Percentiles rank a stretch among this genome's conserved stretches.
Conservation (phyloP, 257 asterid species). For the Mentha longifolia region DNA sequence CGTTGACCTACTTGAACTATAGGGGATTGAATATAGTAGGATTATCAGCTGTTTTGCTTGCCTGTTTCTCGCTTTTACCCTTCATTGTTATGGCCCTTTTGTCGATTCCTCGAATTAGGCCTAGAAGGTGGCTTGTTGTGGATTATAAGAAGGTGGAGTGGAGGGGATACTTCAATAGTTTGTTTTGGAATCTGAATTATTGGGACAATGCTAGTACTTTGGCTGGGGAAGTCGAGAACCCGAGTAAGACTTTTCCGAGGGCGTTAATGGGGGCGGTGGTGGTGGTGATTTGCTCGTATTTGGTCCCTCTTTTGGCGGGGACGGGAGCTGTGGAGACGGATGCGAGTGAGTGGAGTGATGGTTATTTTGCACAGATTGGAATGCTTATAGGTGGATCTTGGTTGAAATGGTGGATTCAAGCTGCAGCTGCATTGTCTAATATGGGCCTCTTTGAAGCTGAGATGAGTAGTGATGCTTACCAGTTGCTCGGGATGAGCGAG, state of each 20-base stretch:
- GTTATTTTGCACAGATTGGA: constrained; percentile 82
- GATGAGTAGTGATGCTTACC: constrained; percentile 90
- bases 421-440: constrained; percentile 87
- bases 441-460: constrained; percentile 93
- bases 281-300: constrained; percentile 67
- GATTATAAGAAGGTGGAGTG: constrained; percentile 59
- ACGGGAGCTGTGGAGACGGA: constrained; percentile 81
- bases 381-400: constrained; percentile 85
- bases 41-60: constrained; percentile 71
- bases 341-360: constrained; percentile 75
- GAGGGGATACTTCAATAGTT: constrained; percentile 75
- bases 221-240: constrained; percentile 86
- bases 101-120: constrained; percentile 67
- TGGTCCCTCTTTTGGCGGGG: constrained; percentile 76
- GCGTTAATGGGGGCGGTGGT: constrained; percentile 74
- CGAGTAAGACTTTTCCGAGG: constrained; percentile 68
- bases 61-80: constrained; percentile 74
- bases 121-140: constrained; percentile 63
- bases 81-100: constrained; percentile 62
- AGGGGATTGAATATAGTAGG: constrained; percentile 86
- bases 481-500: constrained; percentile 92
- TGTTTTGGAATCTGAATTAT: constrained; percentile 88
- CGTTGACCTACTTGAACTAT: constrained; percentile 67
- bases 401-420: constrained; percentile 97
- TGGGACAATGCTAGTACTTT: constrained; percentile 92